A percentile compares a stretch with the other conserved stretches of the same genome.
Evolutionary conservation across 768 basidiomycete genomes (phyloP).

Genomic region (Tylopilus sp.): DNA sequence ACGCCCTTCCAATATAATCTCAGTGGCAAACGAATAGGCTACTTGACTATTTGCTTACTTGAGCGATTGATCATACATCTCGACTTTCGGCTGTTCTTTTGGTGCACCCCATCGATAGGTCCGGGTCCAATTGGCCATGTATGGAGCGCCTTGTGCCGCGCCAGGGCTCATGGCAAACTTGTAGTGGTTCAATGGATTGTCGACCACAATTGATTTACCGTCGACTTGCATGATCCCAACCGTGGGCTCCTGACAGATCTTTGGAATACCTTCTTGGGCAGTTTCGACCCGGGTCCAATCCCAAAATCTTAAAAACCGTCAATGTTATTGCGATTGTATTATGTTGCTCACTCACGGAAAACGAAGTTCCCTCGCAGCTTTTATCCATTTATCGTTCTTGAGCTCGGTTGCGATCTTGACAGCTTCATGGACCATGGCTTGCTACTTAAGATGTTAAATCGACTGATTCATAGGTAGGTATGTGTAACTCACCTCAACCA

Average conservation of each 20-base stretch:
- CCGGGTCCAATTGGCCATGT: slow-evolving; percentile 7
- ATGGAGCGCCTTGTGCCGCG: background rate
- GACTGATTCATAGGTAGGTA: background rate
- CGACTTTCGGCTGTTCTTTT: background rate
- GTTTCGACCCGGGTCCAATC: slow-evolving; percentile 13
- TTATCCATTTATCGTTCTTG: slow-evolving; percentile 6
- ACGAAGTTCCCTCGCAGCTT: slow-evolving; percentile 12
- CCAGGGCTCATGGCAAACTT: slow-evolving; percentile 3
- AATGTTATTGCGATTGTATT: background rate
- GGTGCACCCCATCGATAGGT: slow-evolving; percentile 16
- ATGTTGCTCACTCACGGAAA: slow-evolving; percentile 12
- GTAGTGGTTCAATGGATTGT: slow-evolving; percentile 18
- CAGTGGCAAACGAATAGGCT: no score
- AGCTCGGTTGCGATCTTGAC: slow-evolving; percentile 11
- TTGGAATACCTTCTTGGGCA: slow-evolving; percentile 2
- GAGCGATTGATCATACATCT: slow-evolving; percentile 9
- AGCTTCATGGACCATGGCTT: slow-evolving; percentile 16
- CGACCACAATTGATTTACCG: background rate
- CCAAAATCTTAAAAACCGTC: slow-evolving; percentile 12
- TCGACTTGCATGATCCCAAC: background rate
- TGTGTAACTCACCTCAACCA: slow-evolving; percentile 8
- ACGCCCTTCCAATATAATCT: slow-evolving; percentile 2
- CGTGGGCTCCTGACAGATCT: background rate
- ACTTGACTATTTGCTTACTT: slow-evolving; percentile 4
- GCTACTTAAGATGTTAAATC: background rate